Evolutionary conservation across 805 yeast species (phyloP), one percentile per base, ranked within the genome.

Genomic region (Candida dendrica): DNA sequence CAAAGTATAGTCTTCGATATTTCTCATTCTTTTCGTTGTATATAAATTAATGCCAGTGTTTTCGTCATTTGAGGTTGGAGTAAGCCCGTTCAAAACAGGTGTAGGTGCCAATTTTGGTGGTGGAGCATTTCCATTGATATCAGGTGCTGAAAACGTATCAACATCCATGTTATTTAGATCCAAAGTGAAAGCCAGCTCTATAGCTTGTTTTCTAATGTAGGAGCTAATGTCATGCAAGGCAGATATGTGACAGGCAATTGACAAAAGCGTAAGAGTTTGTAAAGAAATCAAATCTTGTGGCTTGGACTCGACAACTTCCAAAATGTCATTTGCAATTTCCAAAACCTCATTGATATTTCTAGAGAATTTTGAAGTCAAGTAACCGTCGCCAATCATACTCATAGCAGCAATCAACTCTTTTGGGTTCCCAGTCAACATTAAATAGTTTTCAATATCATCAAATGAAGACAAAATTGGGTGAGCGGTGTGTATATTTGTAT

Each of bases 321-420:
- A 41, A 3, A 67, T 52, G 34, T 65, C 62, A 18, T 53, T 52
- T 1, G 70, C 56, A 20, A 63, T 44, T 45, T 61, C 69, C 39
- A 65, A 65, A 3, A 70, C 61, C 2, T 69, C 64, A 45, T 63
- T 71, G 14, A 66, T 62, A 46, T 69, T 71, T 40, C 52, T 59
- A 4, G 70, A 49, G 42, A 65, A 71, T 27, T 56, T 49, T 1
- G 57, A 43, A 6, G 63, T 43, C 1, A 65, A 51, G 46, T 72
- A 74, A 3, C 79, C 79, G 42, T 72, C 78, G 1, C 71, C 74
- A 15, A 74, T 57, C 3, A 74, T 46, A 45, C 72, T 71, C 77
- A 74, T 72, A 1, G 72, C 65, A 2, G 64, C 56, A 6, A 74
- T 34, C n/a, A 72, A 44, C 44, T 74, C 79, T 31, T 57, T 57